A percentile compares a stretch with the other conserved stretches of the same genome.
Evolutionary conservation across 805 yeast species (phyloP).

Genomic region (Isabelozyma pseudorhagii): DNA sequence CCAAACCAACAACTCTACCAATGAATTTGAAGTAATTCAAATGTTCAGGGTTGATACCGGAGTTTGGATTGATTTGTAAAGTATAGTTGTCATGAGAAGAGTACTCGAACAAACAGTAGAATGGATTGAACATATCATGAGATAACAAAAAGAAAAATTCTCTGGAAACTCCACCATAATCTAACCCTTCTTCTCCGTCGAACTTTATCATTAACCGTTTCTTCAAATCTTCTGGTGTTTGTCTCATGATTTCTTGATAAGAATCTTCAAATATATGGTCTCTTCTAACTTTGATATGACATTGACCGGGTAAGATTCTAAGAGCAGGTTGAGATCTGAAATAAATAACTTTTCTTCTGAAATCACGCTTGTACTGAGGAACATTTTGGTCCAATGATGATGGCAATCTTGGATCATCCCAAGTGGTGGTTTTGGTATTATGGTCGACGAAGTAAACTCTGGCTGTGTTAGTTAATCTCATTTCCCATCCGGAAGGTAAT

Average conservation of each 20-base stretch:
- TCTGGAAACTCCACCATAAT: slow-evolving; percentile 98
- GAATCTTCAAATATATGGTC: slow-evolving; percentile 96
- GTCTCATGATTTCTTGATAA: slow-evolving; percentile 98
- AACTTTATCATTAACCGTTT: slow-evolving; percentile 97
- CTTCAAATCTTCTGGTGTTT: slow-evolving; percentile 96
- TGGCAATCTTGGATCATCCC: slow-evolving; percentile 99
- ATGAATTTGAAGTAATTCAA: slow-evolving; percentile 96
- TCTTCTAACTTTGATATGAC: slow-evolving; percentile 96
- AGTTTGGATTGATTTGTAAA: slow-evolving; percentile 94
- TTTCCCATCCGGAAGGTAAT: slow-evolving; percentile 98
- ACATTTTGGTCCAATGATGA: slow-evolving; percentile 96
- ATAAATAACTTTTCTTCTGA: slow-evolving; percentile 94
- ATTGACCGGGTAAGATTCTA: slow-evolving; percentile 96
- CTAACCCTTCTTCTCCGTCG: slow-evolving; percentile 99
- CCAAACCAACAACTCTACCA: slow-evolving; percentile 97
- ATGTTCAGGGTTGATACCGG: slow-evolving; percentile 96
- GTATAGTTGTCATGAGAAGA: slow-evolving; percentile 98
- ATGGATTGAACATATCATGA: slow-evolving; percentile 98
- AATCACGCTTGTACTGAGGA: slow-evolving; percentile 98
- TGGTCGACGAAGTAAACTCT: slow-evolving; percentile 98
- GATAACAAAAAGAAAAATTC: slow-evolving; percentile 95
- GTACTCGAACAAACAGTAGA: slow-evolving; percentile 94
- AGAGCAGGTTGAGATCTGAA: slow-evolving; percentile 98
- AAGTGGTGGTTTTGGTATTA: slow-evolving; percentile 97
- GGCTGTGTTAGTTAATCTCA: slow-evolving; percentile 98